phyloP scores from a whole-genome alignment of 192 early-diverging fungal genomes.

The Neocallimastix lanati region DNA sequence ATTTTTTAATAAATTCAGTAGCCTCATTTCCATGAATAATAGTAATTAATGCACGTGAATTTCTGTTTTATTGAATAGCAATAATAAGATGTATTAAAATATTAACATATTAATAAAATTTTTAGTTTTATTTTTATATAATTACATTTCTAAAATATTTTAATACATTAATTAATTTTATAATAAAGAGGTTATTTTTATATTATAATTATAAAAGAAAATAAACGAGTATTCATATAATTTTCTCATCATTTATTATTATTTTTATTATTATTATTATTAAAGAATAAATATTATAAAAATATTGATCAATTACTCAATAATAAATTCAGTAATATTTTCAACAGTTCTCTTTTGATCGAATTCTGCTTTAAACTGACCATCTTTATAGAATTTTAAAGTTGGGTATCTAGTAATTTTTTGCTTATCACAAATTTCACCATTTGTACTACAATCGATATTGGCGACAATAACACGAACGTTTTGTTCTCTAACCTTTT shows the following conservation, averaged over 20 bases:
- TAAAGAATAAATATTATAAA: background rate
- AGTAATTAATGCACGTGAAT: background rate
- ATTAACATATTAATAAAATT: no score
- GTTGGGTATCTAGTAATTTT: background rate
- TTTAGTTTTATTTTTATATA: no score
- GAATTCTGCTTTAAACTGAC: background rate
- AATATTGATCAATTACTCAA: background rate
- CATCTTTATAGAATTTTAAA: background rate
- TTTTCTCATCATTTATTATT: no score
- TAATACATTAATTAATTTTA: no score
- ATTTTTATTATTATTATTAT: background rate
- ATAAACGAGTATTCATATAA: no score
- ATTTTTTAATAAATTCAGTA: background rate
- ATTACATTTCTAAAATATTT: no score
- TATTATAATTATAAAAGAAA: no score
- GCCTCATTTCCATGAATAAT: background rate
- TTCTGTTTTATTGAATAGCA: background rate
- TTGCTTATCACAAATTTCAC: background rate
- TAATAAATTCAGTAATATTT: background rate
- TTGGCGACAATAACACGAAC: background rate
- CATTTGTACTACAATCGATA: background rate
- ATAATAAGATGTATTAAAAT: no score
- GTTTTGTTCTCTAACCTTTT: background rate
- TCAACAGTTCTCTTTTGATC: background rate
- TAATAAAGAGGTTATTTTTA: no score